Evolutionary conservation across 768 basidiomycete genomes (phyloP).

Genomic region (Sutorius australiensis): DNA sequence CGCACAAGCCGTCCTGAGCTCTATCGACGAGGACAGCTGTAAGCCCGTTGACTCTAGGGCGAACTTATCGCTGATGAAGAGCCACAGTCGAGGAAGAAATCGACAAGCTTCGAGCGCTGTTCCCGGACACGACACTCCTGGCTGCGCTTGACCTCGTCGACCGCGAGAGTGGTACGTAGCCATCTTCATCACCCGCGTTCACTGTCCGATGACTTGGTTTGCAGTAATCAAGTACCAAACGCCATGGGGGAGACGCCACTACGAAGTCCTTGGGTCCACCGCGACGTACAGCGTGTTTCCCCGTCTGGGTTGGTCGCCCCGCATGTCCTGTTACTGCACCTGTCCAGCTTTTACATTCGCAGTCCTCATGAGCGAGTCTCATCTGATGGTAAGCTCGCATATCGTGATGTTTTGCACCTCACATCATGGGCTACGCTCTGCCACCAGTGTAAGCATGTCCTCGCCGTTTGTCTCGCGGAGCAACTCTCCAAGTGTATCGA

Average conservation of each 20-base stretch:
- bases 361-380: conserved; percentile 55
- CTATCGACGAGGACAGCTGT: conserved; percentile 35
- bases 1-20: conserved; percentile 31
- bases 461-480: conserved; percentile 61
- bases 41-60: conserved; percentile 3
- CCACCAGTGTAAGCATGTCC: conserved; percentile 72
- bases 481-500: conserved; percentile 50
- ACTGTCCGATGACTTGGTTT: neutral
- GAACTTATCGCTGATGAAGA: neutral
- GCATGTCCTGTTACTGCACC: conserved; percentile 57
- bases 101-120: conserved; percentile 51
- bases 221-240: conserved; percentile 60
- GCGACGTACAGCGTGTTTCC: conserved; percentile 57
- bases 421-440: conserved; percentile 3
- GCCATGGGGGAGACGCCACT: conserved; percentile 56
- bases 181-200: neutral
- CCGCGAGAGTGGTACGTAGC: conserved; percentile 53
- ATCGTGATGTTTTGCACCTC: neutral
- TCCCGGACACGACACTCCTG: conserved; percentile 60
- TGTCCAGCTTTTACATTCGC: conserved; percentile 71
- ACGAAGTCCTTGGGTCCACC: conserved; percentile 65
- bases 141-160: conserved; percentile 80
- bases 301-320: conserved; percentile 41
- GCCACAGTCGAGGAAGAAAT: conserved; percentile 49
- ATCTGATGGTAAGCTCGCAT: conserved; percentile 54